Percentiles rank a stretch among this genome's conserved stretches.
These are phyloP conservation scores for Ogataea nakhonphanomensis DNA, from an alignment of 805 yeast species.

Conservation along the genomic window DNA sequence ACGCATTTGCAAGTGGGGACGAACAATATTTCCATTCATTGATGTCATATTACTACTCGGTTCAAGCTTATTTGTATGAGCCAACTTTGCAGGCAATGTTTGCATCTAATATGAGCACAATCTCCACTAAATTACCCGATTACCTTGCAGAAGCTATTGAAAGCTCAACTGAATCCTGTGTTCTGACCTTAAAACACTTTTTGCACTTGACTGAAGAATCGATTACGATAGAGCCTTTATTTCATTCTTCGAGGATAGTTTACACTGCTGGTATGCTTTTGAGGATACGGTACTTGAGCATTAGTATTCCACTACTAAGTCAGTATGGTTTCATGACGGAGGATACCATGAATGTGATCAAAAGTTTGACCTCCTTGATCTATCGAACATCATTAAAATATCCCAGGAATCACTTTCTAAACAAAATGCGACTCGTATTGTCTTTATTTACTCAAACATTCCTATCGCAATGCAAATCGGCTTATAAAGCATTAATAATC, in stretches of 20 bases:
- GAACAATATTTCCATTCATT: constrained; percentile 37
- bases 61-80: constrained; percentile 65
- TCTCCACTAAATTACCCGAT: constrained; percentile 15
- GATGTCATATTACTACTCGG: constrained; percentile 54
- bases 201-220: constrained; percentile 40
- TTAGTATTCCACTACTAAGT: constrained; percentile 46
- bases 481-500: constrained; percentile 14
- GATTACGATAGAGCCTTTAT: constrained; percentile 56
- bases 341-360: constrained; percentile 34
- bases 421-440: constrained; percentile 53
- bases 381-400: constrained; percentile 32
- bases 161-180: constrained; percentile 52
- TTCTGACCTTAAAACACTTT: constrained; percentile 47
- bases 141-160: constrained; percentile 42
- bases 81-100: constrained; percentile 34
- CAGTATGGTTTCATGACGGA: constrained; percentile 47
- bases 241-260: constrained; percentile 53
- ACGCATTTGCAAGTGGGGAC: constrained; percentile 20
- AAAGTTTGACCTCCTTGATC: constrained; percentile 23
- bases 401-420: constrained; percentile 48
- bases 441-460: constrained; percentile 61
- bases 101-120: constrained; percentile 12
- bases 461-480: constrained; percentile 44
- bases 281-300: constrained; percentile 51
- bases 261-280: constrained; percentile 64